Base-by-base conservation (phyloP, 768 basidiomycete genomes). In the Trametes villosa region DNA sequence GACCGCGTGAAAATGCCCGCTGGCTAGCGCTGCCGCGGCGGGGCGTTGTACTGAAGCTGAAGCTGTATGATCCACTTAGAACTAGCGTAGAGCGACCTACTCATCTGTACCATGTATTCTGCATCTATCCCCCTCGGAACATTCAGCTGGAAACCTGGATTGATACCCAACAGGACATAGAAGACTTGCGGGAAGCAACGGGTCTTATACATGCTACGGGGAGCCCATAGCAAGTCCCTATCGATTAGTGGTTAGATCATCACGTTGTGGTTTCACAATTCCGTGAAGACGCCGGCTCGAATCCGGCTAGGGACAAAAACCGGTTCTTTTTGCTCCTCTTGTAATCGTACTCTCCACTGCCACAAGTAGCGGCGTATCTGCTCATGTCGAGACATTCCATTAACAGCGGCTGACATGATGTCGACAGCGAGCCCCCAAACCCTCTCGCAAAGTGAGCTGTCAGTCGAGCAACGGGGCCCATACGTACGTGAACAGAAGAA, bases 161-260 rank as follows among this genome's bases (percentile, higher is more conserved):
- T 20, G 7, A 9, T 36, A 15, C 15, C 9, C 15, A 9, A 36
- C 9, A 36, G 34, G 8, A 36, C 34, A 15, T 8, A 36, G 34
- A 36, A 15, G 9, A 36, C 8, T 36, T 15, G 34, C 15, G n/a
- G n/a, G n/a, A 36, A 15, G 40, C 40, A 41, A 41, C 40, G 12
- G 34, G 26, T 26, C 13, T 29, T 40, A 48, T 26, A n/a, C 7
- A 5, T 1, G 5, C 6, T 49, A 41, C 38, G 0, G 12, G 18
- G 1, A 1, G 2, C 27, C 0, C 24, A 33, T 51, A 51, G 30
- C 55, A 63, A 57, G 63, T 64, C 63, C 63, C 59, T 64, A 60
- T 64, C 63, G 63, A 64, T 64, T 64, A 64, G 63, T 64, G 63
- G 63, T 64, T 64, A 64, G 63, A 64, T 64, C 63, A 64, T 64